Conservation (phyloP, 1,139 yeast genomes). For the Blastobotrys arbuscula region DNA sequence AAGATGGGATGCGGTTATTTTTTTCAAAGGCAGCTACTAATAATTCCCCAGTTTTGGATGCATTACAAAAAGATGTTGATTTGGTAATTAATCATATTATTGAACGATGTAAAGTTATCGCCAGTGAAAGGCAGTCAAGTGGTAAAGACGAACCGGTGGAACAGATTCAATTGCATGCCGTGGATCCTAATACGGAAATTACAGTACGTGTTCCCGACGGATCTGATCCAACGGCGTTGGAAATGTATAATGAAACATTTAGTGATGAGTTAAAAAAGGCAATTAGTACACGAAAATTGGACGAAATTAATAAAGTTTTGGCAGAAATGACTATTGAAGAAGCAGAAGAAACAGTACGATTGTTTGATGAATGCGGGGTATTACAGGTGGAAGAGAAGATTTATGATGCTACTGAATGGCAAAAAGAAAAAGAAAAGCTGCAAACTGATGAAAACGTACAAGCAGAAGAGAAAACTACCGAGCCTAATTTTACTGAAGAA, state of each 20-base stretch:
- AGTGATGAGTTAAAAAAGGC: conserved; percentile 70
- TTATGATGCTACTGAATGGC: conserved; percentile 68
- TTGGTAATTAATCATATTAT: conserved; percentile 68
- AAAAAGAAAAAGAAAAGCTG: conserved; percentile 20
- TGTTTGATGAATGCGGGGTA: conserved; percentile 76
- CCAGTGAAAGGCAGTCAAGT: conserved; percentile 39
- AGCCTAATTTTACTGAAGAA: not conserved
- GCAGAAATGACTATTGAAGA: conserved; percentile 69
- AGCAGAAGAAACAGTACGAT: conserved; percentile 71
- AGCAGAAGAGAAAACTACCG: not conserved
- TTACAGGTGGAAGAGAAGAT: conserved; percentile 72
- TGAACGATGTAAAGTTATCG: conserved; percentile 63
- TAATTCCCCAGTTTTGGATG: conserved; percentile 54
- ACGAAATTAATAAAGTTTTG: conserved; percentile 77
- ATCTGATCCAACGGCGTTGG: conserved; percentile 42
- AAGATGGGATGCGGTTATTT: conserved; percentile 61
- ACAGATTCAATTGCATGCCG: conserved; percentile 77
- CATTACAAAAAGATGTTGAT: conserved; percentile 68
- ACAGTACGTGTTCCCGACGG: conserved; percentile 64
- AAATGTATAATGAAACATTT: conserved; percentile 46
- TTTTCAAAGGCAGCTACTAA: conserved; percentile 57
- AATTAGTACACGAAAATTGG: conserved; percentile 62
- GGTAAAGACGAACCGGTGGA: conserved; percentile 57
- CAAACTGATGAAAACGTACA: not conserved
- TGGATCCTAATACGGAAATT: conserved; percentile 78